phyloP scores from a whole-genome alignment of 1,284 basidiomycete species.

The Sporisorium exsertum region DNA sequence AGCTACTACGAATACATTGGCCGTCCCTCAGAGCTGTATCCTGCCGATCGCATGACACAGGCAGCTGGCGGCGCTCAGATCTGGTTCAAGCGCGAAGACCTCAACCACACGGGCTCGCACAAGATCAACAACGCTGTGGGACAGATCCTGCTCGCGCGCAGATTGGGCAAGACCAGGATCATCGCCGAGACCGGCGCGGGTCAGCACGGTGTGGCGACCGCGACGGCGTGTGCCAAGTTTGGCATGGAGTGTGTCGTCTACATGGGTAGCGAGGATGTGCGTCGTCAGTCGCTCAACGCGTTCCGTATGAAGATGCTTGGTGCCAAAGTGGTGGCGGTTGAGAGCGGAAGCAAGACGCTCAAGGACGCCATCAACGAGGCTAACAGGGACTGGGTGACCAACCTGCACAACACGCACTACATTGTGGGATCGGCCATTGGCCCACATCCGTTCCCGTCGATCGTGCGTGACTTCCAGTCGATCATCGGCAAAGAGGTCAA shows the following conservation, averaged over 20 bases:
- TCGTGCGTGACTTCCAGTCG: conserved; percentile 97
- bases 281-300: conserved; percentile 93
- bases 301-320: conserved; percentile 98
- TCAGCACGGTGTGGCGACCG: conserved; percentile 98
- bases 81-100: conserved; percentile 97
- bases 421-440: conserved; percentile 97
- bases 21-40: conserved; percentile 79
- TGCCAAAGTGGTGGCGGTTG: conserved; percentile 85
- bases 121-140: conserved; percentile 70
- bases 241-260: conserved; percentile 95
- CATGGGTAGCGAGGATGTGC: conserved; percentile 99
- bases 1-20: conserved; percentile 91
- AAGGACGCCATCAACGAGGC: conserved; percentile 80
- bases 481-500: conserved; percentile 97
- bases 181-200: conserved; percentile 99
- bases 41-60: conserved; percentile 80
- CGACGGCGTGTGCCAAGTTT: conserved; percentile 96
- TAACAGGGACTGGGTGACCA: conserved; percentile 91
- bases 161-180: conserved; percentile 94
- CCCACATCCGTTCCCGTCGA: conserved; percentile 98
- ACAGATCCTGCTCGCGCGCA: conserved; percentile 84
- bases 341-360: conserved; percentile 91
- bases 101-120: conserved; percentile 72
- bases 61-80: conserved; percentile 88
- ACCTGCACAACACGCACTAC: conserved; percentile 88